Base-by-base conservation (phyloP, 2,329 filamentous ascomycete genomes). In the Pezicula radicicola region DNA sequence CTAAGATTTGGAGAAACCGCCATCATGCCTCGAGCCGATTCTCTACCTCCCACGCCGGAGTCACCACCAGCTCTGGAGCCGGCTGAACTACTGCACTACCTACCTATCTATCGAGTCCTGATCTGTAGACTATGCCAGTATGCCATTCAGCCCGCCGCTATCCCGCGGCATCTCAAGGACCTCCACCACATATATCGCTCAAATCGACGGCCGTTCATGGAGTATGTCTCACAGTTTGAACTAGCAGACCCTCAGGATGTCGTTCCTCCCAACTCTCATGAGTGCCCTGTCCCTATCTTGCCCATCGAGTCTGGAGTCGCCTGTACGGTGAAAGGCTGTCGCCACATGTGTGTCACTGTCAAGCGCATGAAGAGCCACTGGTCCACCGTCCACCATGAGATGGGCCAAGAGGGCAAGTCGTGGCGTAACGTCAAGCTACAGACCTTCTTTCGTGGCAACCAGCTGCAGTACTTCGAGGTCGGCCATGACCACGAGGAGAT, bases 341-440 rank as follows among this genome's bases (percentile, higher is more conserved):
- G 42, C 7, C 61, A 68, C 54, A 57, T 68, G 3, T 68, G 66
- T 47, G 50, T 61, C 2, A 61, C 66, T 1, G 55, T 42, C n/a
- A 69, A 69, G 54, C 59, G 67, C 6, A 69, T 68, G 66, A 65
- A 64, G 47, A 56, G 51, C 21, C 66, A 69, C 48, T 68, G 64
- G 65, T 19, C 56, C 4, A 52, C 60, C 16, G 44, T 48, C 3
- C 66, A 66, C 49, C 53, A 54, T 8, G 25, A 49, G 27, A 48
- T 54, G 5, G 60, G 59, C 1, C 21, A 48, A 6, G 33, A 39
- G 9, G 51, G 21, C n/a, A 6, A 36, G 4, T 57, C 64, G 37
- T 65, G 60, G 61, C 49, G 44, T 13, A 15, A 54, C 7, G 56
- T 56, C 2, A 52, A 50, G 8, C 33, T 66, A 13, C 63, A 66